Base-by-base conservation (phyloP, 2,329 filamentous ascomycete genomes). In the Fusarium camptoceras region DNA sequence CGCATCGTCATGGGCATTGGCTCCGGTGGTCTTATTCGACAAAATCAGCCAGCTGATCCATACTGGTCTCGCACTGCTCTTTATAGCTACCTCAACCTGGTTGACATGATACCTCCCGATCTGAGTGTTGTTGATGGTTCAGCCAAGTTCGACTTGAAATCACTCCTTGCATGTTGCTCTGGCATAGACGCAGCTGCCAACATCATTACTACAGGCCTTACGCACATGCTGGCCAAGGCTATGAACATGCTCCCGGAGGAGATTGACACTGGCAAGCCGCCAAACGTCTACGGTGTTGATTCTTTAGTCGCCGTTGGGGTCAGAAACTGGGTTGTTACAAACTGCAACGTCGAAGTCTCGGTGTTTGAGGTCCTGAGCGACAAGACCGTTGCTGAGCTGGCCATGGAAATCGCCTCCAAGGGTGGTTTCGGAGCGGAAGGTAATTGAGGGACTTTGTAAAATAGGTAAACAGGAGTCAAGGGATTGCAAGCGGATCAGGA, bases 1-100 rank as follows among this genome's bases (percentile, higher is more conserved):
- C 85, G 87, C 65, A 73, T 88, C 20, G 78, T 85, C n/a, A 82
- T 85, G 22, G 84, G 85, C 9, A 82, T 87, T 15, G 86, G 86
- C 14, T 87, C 86, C 1, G 86, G 86, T 20, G 86, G 86, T 1
- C 78, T 88, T 18, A 81, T 86, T 15, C 76, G 76, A 8, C 86
- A 88, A 69, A 88, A 87, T 73, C 78, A 82, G 55, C 83, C 84
- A 1, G 78, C 81, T 0, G 86, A 88, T 63, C 85, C 86, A 1
- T 88, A 86, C 75, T 88, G 86, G 85, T 80, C 83, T 12, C 82
- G 81, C 8, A 84, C 84, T 0, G 81, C 84, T 1, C 77, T 86
- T 39, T 88, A 85, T 61, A 76, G 81, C 4, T 80, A 83, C 55
- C 80, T 88, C 46, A 84, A 84, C 62, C 74, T 82, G 25, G 77